A percentile compares a stretch with the other conserved stretches of the same genome.
Evolutionary conservation across 495 filamentous ascomycete genomes (phyloP).

Genomic region (Parathielavia hyrcaniae): DNA sequence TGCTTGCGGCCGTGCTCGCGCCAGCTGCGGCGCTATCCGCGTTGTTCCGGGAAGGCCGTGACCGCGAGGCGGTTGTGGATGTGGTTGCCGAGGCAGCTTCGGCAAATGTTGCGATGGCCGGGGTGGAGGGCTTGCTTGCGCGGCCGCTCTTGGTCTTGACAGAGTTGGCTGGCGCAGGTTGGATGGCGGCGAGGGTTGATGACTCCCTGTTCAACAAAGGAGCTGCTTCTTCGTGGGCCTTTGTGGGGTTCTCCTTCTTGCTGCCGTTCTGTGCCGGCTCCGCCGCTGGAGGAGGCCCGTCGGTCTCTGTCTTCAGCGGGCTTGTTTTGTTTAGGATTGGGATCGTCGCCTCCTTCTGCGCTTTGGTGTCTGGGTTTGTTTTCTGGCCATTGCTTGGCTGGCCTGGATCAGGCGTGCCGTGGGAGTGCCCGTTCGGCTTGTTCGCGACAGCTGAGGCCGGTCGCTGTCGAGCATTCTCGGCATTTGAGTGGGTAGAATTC

Average conservation of each 20-base stretch:
- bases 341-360: constrained; percentile 32
- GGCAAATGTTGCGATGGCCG: constrained; percentile 47
- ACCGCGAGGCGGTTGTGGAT: constrained; percentile 18
- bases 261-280: constrained; percentile 20
- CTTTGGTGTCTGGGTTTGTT: constrained; percentile 30
- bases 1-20: constrained; percentile 29
- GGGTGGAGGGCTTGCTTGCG: constrained; percentile 60
- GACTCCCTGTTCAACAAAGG: constrained; percentile 34
- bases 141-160: constrained; percentile 51
- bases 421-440: constrained; percentile 29
- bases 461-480: constrained; percentile 49
- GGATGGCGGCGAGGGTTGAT: constrained; percentile 23
- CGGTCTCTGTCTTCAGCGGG: constrained; percentile 21
- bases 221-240: constrained; percentile 23
- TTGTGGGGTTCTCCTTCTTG: constrained; percentile 31
- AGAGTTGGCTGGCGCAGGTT: constrained; percentile 28
- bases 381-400: constrained; percentile 27
- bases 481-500: constrained; percentile 52
- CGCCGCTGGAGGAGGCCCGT: constrained; percentile 18
- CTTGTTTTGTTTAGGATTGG: constrained; percentile 16
- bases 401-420: constrained; percentile 25
- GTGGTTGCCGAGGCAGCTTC: constrained; percentile 35
- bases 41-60: constrained; percentile 24
- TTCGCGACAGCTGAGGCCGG: constrained; percentile 58
- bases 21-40: constrained; percentile 10